A percentile compares a stretch with the other conserved stretches of the same genome.
Conservation (phyloP, 176 grass and related monocot genomes). For the Rhynchospora pubera region DNA sequence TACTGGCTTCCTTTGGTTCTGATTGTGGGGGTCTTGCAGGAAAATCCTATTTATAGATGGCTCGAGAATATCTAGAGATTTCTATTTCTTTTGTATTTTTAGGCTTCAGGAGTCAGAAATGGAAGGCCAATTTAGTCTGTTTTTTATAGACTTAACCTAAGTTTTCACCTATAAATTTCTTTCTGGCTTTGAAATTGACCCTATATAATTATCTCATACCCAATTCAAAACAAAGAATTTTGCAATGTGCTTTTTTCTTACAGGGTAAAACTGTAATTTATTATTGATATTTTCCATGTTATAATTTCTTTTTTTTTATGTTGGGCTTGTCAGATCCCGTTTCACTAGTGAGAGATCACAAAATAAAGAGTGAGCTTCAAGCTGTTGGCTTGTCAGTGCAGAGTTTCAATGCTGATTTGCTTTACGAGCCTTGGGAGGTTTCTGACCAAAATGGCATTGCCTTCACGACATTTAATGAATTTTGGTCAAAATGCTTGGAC, state of each 20-base stretch:
- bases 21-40: neutral
- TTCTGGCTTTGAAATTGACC: neutral
- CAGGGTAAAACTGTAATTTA: neutral
- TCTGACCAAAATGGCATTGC: slow-evolving; percentile 60
- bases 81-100: neutral
- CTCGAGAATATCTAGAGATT: too few relatives aligned
- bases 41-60: too few relatives aligned
- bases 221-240: neutral
- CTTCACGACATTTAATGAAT: slow-evolving; percentile 61
- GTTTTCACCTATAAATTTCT: neutral
- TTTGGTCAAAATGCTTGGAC: slow-evolving; percentile 68
- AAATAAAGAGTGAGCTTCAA: slow-evolving; percentile 66
- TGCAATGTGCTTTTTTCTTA: neutral
- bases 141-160: neutral
- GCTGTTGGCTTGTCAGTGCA: slow-evolving; percentile 51
- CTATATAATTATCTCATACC: neutral
- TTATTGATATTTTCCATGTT: slow-evolving; percentile 6
- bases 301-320: slow-evolving; percentile 32
- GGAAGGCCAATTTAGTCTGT: neutral
- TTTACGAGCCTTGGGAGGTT: slow-evolving; percentile 85
- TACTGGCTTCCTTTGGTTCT: neutral
- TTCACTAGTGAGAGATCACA: slow-evolving; percentile 76
- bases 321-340: slow-evolving; percentile 53
- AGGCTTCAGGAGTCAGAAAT: neutral
- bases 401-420: slow-evolving; percentile 72